phyloP scores from a whole-genome alignment of 2,329 filamentous ascomycete species.

The Colletotrichum horii region DNA sequence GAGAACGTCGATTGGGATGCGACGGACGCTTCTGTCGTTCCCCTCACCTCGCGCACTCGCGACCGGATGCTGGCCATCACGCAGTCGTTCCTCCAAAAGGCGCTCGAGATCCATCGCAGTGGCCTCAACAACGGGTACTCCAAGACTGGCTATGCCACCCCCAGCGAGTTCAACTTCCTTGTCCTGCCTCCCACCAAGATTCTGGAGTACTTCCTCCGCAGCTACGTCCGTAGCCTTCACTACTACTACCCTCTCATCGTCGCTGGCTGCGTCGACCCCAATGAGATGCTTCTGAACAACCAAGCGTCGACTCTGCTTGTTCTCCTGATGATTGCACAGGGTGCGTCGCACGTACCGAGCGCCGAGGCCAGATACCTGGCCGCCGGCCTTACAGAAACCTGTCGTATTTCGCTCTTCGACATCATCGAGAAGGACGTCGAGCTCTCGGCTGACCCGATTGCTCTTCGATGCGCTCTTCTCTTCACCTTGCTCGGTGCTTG shows the following conservation, averaged over 20 bases:
- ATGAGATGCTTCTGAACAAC: slow-evolving; percentile 70
- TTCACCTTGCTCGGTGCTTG: slow-evolving; percentile 73
- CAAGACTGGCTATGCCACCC: slow-evolving; percentile 47
- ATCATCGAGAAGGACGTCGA: slow-evolving; percentile 75
- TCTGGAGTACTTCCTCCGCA: slow-evolving; percentile 70
- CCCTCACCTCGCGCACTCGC: slow-evolving; percentile 55
- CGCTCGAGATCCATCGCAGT: slow-evolving; percentile 69
- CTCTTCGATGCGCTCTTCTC: slow-evolving; percentile 69
- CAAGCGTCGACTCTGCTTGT: slow-evolving; percentile 70
- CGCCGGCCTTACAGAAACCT: slow-evolving; percentile 72
- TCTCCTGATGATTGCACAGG: slow-evolving; percentile 75
- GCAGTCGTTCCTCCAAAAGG: slow-evolving; percentile 73
- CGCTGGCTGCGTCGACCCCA: slow-evolving; percentile 66
- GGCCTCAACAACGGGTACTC: slow-evolving; percentile 44
- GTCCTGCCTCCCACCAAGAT: slow-evolving; percentile 70
- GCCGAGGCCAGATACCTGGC: slow-evolving; percentile 70
- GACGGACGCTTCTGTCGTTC: slow-evolving; percentile 46
- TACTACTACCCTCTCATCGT: slow-evolving; percentile 70
- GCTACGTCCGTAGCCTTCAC: slow-evolving; percentile 69
- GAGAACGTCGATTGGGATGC: slow-evolving; percentile 40
- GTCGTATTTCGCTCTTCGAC: slow-evolving; percentile 74
- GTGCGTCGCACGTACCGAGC: slow-evolving; percentile 69
- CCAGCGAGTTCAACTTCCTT: slow-evolving; percentile 65
- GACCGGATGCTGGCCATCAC: slow-evolving; percentile 76
- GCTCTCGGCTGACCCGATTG: slow-evolving; percentile 68